These are phyloP conservation scores for Angomonas deanei DNA, from an alignment of 208 protist genomes.

Conservation along the genomic window DNA sequence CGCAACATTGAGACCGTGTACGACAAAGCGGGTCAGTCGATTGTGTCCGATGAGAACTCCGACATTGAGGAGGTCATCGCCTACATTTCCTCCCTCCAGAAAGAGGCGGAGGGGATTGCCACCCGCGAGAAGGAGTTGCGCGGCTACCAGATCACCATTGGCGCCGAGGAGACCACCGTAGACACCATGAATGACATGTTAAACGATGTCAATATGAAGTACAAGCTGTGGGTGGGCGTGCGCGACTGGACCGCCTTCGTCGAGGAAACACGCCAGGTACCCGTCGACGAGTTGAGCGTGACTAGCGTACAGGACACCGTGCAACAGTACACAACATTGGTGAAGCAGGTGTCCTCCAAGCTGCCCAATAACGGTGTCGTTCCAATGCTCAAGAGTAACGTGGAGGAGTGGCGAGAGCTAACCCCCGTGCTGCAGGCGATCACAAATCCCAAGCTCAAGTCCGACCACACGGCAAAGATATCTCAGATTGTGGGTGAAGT, in stretches of 20 bases:
- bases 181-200: constrained; percentile 89
- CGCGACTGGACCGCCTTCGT: constrained; percentile 84
- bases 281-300: constrained; percentile 79
- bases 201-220: constrained; percentile 90
- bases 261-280: constrained; percentile 39
- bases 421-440: constrained; percentile 91
- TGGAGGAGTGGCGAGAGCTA: constrained; percentile 92
- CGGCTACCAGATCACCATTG: constrained; percentile 86
- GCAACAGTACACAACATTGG: constrained; percentile 78
- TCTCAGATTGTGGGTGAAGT: constrained; percentile 68
- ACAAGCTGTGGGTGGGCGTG: constrained; percentile 77
- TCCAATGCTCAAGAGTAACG: constrained; percentile 66
- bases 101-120: constrained; percentile 73
- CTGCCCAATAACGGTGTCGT: constrained; percentile 80
- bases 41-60: constrained; percentile 81
- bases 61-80: constrained; percentile 73
- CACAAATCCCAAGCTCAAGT: constrained; percentile 91
- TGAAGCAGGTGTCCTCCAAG: constrained; percentile 89
- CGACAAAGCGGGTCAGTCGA: constrained; percentile 80
- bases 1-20: constrained; percentile 83
- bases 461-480: constrained; percentile 74
- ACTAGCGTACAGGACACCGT: constrained; percentile 67
- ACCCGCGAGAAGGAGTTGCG: constrained; percentile 84
- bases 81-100: constrained; percentile 79
- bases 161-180: constrained; percentile 86